Evolutionary conservation across 805 yeast genomes (phyloP).

Genomic region (Priceomyces medius): DNA sequence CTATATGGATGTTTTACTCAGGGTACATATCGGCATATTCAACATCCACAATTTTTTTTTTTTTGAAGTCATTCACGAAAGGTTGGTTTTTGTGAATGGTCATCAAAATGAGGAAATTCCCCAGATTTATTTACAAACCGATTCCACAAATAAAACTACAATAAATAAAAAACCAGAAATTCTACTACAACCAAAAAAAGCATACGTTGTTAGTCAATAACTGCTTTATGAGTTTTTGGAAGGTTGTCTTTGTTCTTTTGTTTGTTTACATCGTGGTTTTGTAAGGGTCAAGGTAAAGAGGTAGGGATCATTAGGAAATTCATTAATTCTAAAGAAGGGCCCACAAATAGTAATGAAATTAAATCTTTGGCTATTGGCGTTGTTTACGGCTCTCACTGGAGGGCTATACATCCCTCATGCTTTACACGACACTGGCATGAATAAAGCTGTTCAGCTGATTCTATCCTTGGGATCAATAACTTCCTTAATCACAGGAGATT

Average conservation of each 20-base stretch:
- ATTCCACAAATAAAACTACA: background rate
- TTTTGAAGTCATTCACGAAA: background rate
- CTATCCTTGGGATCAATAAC: slow-evolving; percentile 1
- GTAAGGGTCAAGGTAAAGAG: background rate
- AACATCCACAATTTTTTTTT: background rate
- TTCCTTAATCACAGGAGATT: background rate
- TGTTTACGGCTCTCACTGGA: background rate
- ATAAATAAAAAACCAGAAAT: background rate
- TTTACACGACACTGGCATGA: background rate
- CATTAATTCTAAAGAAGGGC: background rate
- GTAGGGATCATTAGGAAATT: background rate
- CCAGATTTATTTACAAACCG: background rate
- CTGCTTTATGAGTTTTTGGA: slow-evolving; percentile 5
- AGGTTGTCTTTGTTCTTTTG: slow-evolving; percentile 3
- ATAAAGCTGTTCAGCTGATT: background rate
- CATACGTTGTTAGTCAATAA: background rate
- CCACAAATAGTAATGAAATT: slow-evolving; percentile 1
- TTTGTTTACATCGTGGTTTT: slow-evolving; percentile 2
- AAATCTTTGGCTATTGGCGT: background rate
- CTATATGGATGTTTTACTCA: too few species aligned
- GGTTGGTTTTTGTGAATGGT: background rate
- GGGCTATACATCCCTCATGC: slow-evolving; percentile 1
- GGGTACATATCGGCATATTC: too few species aligned
- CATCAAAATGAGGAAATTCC: background rate
- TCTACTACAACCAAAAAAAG: background rate